These are phyloP conservation scores for Ophiostoma perfectum DNA, from an alignment of 2,329 filamentous ascomycete species.

Conservation along the genomic window DNA sequence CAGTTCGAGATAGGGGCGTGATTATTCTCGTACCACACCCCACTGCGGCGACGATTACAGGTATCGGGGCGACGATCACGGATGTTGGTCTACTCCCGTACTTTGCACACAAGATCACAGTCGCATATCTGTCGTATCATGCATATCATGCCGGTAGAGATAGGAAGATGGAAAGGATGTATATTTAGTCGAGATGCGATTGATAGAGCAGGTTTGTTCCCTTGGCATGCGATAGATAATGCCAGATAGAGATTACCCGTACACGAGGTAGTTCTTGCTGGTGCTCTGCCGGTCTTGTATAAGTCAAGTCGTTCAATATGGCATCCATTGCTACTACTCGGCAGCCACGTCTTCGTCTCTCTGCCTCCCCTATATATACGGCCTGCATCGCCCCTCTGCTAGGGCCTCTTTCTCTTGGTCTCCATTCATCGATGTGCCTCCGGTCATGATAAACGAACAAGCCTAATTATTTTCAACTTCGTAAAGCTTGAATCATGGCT, in stretches of 20 bases:
- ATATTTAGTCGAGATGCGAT: neutral
- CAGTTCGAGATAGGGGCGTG: neutral
- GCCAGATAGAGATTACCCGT: neutral
- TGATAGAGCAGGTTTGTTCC: neutral
- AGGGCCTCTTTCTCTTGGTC: neutral
- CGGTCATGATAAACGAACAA: neutral
- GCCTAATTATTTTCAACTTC: neutral
- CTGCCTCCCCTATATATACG: neutral
- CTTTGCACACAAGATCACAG: neutral
- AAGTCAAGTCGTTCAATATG: neutral
- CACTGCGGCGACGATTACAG: neutral
- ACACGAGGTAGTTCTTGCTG: neutral
- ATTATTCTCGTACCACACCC: neutral
- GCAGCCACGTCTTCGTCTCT: neutral
- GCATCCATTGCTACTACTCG: neutral
- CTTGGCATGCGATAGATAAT: neutral
- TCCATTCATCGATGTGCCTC: neutral
- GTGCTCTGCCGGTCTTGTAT: neutral
- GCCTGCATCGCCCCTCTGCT: neutral
- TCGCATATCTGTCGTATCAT: neutral
- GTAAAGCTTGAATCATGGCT: constrained; percentile 3
- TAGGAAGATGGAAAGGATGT: constrained; percentile 6
- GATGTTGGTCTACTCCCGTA: neutral
- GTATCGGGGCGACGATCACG: neutral
- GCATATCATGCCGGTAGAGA: neutral